These are phyloP conservation scores for Beta lomatogona DNA, from an alignment of 179 eudicot species.

Conservation along the genomic window DNA sequence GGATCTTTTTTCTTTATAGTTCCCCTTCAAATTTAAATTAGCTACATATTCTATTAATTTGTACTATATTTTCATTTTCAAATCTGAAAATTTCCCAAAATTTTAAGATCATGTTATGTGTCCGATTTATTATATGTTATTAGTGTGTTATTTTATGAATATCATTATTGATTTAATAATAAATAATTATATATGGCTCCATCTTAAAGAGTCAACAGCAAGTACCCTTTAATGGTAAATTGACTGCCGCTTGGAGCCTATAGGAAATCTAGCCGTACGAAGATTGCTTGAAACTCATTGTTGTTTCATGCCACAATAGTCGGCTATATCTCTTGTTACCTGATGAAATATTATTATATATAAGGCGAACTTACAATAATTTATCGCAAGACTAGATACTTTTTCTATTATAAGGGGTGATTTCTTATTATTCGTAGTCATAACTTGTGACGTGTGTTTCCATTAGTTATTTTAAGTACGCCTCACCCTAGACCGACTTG, in stretches of 20 bases:
- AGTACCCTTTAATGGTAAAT: conserved; percentile 37
- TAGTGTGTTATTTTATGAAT: background rate
- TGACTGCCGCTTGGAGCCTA: conserved; percentile 52
- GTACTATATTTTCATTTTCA: background rate
- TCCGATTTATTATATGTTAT: background rate
- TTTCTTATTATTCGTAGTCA: no score
- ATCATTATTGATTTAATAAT: no score
- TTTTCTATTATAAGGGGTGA: no score
- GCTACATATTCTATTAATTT: conserved; percentile 28
- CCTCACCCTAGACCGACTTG: no score
- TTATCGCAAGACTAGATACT: no score
- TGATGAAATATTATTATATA: no score
- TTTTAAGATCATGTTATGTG: no score
- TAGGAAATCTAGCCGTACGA: conserved; percentile 23
- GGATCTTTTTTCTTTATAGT: conserved; percentile 15
- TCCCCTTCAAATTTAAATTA: conserved; percentile 41
- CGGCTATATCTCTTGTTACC: background rate
- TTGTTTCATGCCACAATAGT: conserved; percentile 40
- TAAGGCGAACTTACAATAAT: no score
- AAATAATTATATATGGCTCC: conserved; percentile 12
- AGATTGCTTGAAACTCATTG: conserved; percentile 35
- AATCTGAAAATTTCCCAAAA: background rate
- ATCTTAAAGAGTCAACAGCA: conserved; percentile 40
- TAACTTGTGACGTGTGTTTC: no score
- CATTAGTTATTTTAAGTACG: no score